phyloP scores from a whole-genome alignment of 2,329 filamentous ascomycete species.

The Pseudogymnoascus sp. region DNA sequence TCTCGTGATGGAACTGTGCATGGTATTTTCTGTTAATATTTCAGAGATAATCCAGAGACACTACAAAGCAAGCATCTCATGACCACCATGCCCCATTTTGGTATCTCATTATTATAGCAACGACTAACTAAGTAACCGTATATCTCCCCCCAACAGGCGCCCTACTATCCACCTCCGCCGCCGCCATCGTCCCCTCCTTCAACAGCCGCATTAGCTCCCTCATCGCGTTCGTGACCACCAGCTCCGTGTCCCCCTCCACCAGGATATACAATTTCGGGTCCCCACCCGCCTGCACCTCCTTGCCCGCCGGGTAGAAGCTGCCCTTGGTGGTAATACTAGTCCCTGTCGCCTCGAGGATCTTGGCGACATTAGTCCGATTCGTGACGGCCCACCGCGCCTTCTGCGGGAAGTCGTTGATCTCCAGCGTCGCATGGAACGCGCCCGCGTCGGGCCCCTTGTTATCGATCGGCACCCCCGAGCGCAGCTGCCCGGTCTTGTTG shows the following conservation, averaged over 20 bases:
- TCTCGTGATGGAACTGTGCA: not conserved
- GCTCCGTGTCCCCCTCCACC: constrained; percentile 93
- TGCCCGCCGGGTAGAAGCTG: constrained; percentile 75
- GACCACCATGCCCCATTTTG: not conserved
- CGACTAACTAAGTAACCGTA: constrained; percentile 58
- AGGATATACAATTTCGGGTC: constrained; percentile 96
- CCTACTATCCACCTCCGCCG: constrained; percentile 75
- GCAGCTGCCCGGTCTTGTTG: constrained; percentile 79
- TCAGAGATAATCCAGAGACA: too few relatives aligned
- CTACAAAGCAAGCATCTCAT: not conserved
- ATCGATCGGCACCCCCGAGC: constrained; percentile 89
- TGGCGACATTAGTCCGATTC: constrained; percentile 95
- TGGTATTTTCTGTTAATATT: not conserved
- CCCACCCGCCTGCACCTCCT: constrained; percentile 64
- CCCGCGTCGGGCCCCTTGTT: constrained; percentile 97
- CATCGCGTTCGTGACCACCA: constrained; percentile 85
- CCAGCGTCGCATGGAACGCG: constrained; percentile 90
- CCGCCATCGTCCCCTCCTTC: constrained; percentile 83
- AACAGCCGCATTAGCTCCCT: constrained; percentile 79
- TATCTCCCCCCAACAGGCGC: constrained; percentile 76
- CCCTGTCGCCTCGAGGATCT: constrained; percentile 89
- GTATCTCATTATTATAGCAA: not conserved
- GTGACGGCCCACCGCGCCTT: constrained; percentile 98
- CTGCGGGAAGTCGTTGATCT: constrained; percentile 99
- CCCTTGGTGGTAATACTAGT: constrained; percentile 98